These are phyloP conservation scores for Lactarius tabidus DNA, from an alignment of 768 basidiomycete species.

Conservation along the genomic window DNA sequence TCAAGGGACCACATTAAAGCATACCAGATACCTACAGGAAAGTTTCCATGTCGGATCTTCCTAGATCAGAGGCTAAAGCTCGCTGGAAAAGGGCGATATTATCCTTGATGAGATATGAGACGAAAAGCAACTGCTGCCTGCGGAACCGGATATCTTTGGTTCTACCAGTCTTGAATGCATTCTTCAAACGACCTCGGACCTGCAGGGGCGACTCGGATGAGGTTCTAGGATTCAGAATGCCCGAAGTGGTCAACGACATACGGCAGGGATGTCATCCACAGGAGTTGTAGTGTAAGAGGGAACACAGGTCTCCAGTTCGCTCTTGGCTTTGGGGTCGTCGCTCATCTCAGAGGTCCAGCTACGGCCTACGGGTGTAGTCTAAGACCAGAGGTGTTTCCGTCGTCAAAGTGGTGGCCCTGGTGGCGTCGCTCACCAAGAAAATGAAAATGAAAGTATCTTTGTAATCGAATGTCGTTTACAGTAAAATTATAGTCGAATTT, in stretches of 20 bases:
- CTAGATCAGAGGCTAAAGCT: conserved; percentile 58
- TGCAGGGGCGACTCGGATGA: too few species aligned
- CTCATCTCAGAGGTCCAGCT: too few species aligned
- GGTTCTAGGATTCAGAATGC: neutral
- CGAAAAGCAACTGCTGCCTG: conserved; percentile 70
- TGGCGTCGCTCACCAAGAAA: too few species aligned
- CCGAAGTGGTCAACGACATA: neutral
- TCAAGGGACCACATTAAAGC: too few species aligned
- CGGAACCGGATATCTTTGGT: conserved; percentile 62
- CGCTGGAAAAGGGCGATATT: conserved; percentile 58
- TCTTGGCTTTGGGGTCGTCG: too few species aligned
- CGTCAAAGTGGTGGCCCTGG: too few species aligned
- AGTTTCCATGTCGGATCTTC: conserved; percentile 56
- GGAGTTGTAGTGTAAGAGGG: conserved; percentile 21
- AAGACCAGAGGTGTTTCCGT: neutral
- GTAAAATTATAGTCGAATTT: too few species aligned
- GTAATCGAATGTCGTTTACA: too few species aligned
- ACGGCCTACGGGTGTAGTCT: too few species aligned
- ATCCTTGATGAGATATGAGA: conserved; percentile 71
- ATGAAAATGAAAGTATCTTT: too few species aligned
- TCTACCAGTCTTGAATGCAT: conserved; percentile 63
- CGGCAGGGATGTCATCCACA: conserved; percentile 30
- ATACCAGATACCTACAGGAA: conserved; percentile 39
- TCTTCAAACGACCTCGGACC: conserved; percentile 53
- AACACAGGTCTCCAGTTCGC: neutral